Evolutionary conservation across 768 basidiomycete genomes (phyloP).

Genomic region (Leccinum broughii): DNA sequence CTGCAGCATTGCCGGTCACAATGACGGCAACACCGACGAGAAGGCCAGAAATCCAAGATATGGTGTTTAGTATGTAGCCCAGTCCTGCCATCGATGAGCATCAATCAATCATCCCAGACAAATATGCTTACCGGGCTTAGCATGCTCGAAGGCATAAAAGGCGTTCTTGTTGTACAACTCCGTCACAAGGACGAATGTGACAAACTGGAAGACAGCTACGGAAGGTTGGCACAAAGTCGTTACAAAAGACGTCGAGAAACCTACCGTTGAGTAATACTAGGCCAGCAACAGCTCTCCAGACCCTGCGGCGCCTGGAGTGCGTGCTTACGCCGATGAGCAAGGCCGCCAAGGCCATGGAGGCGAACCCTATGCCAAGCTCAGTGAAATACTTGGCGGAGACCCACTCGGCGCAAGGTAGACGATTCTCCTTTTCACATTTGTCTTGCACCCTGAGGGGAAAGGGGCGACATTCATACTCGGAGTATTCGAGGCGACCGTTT

Average conservation of each 20-base stretch:
- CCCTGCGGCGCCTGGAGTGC: constrained; percentile 67
- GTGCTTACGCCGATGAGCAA: constrained; percentile 72
- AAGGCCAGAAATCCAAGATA: constrained; percentile 63
- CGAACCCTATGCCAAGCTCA: constrained; percentile 67
- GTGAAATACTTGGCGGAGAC: constrained; percentile 65
- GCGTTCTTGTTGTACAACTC: constrained; percentile 50
- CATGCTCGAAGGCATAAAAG: constrained; percentile 54
- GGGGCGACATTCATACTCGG: constrained; percentile 58
- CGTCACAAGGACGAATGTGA: constrained; percentile 64
- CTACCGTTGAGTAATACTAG: constrained; percentile 62
- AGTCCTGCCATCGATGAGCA: constrained; percentile 42
- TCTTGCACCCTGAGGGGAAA: constrained; percentile 60
- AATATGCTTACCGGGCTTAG: constrained; percentile 52
- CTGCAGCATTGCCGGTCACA: constrained; percentile 57
- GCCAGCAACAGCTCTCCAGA: constrained; percentile 74
- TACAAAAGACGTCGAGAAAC: not conserved
- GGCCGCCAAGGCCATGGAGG: constrained; percentile 53
- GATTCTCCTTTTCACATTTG: constrained; percentile 52
- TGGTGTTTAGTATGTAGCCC: constrained; percentile 56
- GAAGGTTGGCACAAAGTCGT: not conserved
- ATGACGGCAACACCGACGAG: constrained; percentile 55
- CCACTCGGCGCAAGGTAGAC: constrained; percentile 65
- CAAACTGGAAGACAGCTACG: constrained; percentile 58
- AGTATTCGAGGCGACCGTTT: constrained; percentile 49
- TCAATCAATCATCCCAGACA: not conserved